phyloP scores from a whole-genome alignment of 345 rosid species.

The Diplotaxis tenuifolia region DNA sequence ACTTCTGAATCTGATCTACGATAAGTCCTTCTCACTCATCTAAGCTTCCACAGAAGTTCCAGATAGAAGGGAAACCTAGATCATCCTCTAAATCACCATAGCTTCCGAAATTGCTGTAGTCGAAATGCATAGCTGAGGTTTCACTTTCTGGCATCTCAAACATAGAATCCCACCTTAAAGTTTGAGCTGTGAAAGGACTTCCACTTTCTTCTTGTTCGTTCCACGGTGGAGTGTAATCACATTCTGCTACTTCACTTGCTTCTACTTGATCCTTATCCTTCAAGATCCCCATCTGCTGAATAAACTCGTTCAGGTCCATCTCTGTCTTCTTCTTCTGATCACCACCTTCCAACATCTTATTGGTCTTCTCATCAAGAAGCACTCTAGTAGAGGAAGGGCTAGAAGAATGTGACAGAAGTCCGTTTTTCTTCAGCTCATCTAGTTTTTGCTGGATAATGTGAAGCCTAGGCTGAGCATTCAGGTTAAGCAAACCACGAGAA shows the following conservation, averaged over 20 bases:
- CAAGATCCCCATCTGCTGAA: conserved; percentile 80
- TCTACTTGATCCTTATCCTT: conserved; percentile 44
- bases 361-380: conserved; percentile 27
- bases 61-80: conserved; percentile 53
- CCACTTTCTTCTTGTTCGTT: conserved; percentile 43
- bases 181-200: conserved; percentile 41
- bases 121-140: conserved; percentile 23
- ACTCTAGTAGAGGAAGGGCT: conserved; percentile 43
- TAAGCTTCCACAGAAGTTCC: conserved; percentile 58
- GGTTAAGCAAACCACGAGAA: conserved; percentile 69
- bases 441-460: conserved; percentile 86
- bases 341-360: conserved; percentile 34
- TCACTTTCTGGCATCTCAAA: conserved; percentile 59
- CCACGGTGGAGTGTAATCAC: conserved; percentile 25
- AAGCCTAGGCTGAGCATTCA: conserved; percentile 86
- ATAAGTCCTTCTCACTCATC: conserved; percentile 15
- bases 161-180: conserved; percentile 67
- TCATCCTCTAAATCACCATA: conserved; percentile 62
- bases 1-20: conserved; percentile 29
- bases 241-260: conserved; percentile 34
- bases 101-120: conserved; percentile 37
- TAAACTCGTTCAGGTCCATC: conserved; percentile 92
- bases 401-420: conserved; percentile 41
- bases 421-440: conserved; percentile 68
- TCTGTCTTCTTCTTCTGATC: conserved; percentile 59